Percentiles rank a stretch among this genome's conserved stretches.
Conservation (phyloP, 441 rosid species). For the Erodium texanum region DNA sequence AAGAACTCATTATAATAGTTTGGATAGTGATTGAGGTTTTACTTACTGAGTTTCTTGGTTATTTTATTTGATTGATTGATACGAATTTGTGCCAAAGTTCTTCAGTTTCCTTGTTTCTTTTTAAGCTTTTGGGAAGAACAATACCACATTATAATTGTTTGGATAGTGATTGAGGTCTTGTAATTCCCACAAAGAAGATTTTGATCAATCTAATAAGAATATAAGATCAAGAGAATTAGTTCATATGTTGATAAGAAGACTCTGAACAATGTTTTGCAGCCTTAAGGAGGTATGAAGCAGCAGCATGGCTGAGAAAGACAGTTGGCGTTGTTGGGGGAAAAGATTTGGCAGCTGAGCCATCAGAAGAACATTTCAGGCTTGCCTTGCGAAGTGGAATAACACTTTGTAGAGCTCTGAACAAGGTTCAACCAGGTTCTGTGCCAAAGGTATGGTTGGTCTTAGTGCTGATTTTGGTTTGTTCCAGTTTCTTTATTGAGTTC, state of each 20-base stretch:
- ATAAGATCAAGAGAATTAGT: neutral
- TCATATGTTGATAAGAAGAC: neutral
- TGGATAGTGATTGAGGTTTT: neutral
- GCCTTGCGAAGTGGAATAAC: constrained; percentile 55
- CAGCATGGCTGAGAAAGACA: constrained; percentile 49
- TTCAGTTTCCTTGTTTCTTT: neutral
- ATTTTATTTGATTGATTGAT: neutral
- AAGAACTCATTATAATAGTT: neutral
- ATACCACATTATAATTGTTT: neutral
- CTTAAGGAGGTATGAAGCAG: constrained; percentile 53
- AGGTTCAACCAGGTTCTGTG: constrained; percentile 50
- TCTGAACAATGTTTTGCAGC: constrained; percentile 30
- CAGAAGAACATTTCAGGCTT: constrained; percentile 63
- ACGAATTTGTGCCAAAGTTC: neutral
- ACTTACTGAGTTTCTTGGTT: neutral
- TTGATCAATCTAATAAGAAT: neutral
- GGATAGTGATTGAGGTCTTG: constrained; percentile 1
- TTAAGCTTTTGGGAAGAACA: neutral
- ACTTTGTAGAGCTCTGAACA: constrained; percentile 58
- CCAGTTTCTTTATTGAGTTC: no score
- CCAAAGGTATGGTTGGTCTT: constrained; percentile 33
- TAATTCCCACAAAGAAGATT: neutral
- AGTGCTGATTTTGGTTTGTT: constrained; percentile 7
- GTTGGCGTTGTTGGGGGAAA: constrained; percentile 48
- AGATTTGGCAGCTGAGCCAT: constrained; percentile 56